phyloP scores from a whole-genome alignment of 1,139 yeast species.

The Wickerhamomyces sp. region DNA sequence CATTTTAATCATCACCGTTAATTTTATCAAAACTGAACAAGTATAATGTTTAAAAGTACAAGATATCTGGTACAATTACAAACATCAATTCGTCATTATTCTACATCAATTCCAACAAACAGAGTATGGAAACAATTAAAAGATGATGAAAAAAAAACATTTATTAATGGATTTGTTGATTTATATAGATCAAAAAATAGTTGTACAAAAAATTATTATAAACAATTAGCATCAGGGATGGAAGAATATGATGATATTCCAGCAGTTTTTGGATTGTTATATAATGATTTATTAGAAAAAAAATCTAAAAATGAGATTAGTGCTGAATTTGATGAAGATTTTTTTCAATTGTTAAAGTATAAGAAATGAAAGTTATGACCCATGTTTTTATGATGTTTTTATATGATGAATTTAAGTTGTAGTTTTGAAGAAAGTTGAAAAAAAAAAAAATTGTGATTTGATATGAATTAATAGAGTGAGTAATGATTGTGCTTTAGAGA shows the following conservation, averaged over 20 bases:
- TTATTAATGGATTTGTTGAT: slow-evolving; percentile 25
- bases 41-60: too few species aligned
- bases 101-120: neutral
- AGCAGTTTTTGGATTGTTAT: slow-evolving; percentile 29
- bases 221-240: slow-evolving; percentile 29
- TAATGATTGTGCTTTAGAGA: too few species aligned
- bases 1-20: too few species aligned
- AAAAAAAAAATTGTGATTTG: too few species aligned
- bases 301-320: slow-evolving; percentile 10
- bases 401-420: too few species aligned
- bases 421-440: too few species aligned
- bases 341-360: slow-evolving; percentile 10
- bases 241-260: slow-evolving; percentile 31
- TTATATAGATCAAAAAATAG: slow-evolving; percentile 20
- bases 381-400: too few species aligned
- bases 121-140: slow-evolving; percentile 24
- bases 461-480: too few species aligned
- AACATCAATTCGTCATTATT: too few species aligned
- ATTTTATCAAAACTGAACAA: too few species aligned
- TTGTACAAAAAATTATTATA: slow-evolving; percentile 27
- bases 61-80: too few species aligned
- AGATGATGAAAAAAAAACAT: slow-evolving; percentile 22
- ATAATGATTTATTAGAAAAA: slow-evolving; percentile 27
- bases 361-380: neutral
- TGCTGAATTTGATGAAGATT: slow-evolving; percentile 23